Evolutionary conservation across 306 rosid genomes (phyloP), one percentile per base, ranked within the genome.

Genomic region (Prunus salicina): DNA sequence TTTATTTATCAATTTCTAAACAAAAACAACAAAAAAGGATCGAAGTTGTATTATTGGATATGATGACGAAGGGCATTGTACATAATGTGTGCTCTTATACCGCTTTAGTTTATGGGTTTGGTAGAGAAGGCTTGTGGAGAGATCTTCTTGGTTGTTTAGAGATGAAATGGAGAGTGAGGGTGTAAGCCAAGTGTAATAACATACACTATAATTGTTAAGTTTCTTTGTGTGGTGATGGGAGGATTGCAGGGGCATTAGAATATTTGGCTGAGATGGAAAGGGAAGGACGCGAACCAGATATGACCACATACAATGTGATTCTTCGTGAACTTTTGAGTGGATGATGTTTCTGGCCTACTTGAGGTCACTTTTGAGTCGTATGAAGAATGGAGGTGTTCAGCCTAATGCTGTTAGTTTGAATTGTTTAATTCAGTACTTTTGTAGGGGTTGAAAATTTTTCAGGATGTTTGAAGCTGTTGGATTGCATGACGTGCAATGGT

Each of bases 231-330:
- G 84, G 81, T 56, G 56, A 51, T 71, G 78, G 85, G 47, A 81
- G 78, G 80, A 78, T 76, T 76, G 80, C 43, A 46, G 78, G 75
- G 57, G 87, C 89, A 5, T 74, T 83, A 32, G 69, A 81, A 32
- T 41, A 61, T 71, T 74, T 83, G 19, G 55, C 27, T 49, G 67
- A 12, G 73, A 83, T 86, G 87, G 82, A 78, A 72, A 75, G 56
- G 34, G 81, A 84, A 82, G 87, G 85, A n/a, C 80, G 84, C 72
- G 66, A 78, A 28, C 87, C 87, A 30, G 87, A 86, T 63, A 71
- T 86, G 82, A 69, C 67, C 25, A 81, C 87, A 6, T 86, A 83
- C 22, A 22, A 22, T 22, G 22, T 22, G 22, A 22, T 22, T 22
- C 22, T 22, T 22, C 22, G 22, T 22, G 22, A 22, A 22, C 22